Conservation (phyloP, 2,329 filamentous ascomycete species). For the Cordyceps javanica region DNA sequence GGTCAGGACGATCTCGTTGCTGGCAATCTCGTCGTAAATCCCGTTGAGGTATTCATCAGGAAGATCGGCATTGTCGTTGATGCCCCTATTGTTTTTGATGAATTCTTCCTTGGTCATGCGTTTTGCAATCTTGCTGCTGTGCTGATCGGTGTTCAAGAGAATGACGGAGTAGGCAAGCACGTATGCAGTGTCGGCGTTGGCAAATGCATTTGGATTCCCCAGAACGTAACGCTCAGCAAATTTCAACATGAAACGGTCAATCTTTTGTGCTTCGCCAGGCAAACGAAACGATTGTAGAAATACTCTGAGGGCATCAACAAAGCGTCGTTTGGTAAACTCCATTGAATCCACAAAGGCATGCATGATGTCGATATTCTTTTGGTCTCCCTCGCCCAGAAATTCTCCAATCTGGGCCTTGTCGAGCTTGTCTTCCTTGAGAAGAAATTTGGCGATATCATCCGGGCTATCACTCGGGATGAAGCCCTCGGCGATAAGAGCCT, state of each 20-base stretch:
- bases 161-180: conserved; percentile 96
- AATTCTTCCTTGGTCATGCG: conserved; percentile 97
- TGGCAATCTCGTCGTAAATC: conserved; percentile 88
- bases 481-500: conserved; percentile 72
- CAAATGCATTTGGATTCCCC: conserved; percentile 94
- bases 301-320: conserved; percentile 84
- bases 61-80: conserved; percentile 92
- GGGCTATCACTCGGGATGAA: conserved; percentile 79
- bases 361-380: conserved; percentile 94
- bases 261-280: conserved; percentile 95
- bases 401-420: conserved; percentile 93
- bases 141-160: conserved; percentile 90
- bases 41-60: conserved; percentile 84
- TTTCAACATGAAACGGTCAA: conserved; percentile 98
- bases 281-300: conserved; percentile 94
- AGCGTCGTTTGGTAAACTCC: conserved; percentile 87
- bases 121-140: conserved; percentile 75
- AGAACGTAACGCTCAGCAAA: conserved; percentile 94
- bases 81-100: conserved; percentile 97
- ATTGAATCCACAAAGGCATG: conserved; percentile 94
- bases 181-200: conserved; percentile 96
- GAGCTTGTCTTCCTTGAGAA: conserved; percentile 73
- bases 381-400: conserved; percentile 87
- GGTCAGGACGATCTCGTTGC: conserved; percentile 89
- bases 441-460: conserved; percentile 76